These are phyloP conservation scores for Scheffersomyces insectosa DNA, from an alignment of 1,139 yeast species.

Conservation along the genomic window DNA sequence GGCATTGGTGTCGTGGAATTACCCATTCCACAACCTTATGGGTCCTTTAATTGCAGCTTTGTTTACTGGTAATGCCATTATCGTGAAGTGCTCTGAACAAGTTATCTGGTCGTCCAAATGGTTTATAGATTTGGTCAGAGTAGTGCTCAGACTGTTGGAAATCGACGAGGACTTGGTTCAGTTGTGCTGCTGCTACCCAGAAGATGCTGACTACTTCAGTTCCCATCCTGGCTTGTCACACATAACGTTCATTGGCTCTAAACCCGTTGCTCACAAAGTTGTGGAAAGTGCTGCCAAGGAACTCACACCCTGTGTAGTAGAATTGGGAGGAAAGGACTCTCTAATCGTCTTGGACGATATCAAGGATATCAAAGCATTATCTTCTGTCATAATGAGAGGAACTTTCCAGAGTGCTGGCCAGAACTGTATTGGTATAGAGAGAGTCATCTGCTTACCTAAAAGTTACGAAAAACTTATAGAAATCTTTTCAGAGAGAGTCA, in stretches of 20 bases:
- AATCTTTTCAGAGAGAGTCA: slow-evolving; percentile 58
- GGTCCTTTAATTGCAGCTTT: slow-evolving; percentile 90
- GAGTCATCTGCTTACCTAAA: slow-evolving; percentile 76
- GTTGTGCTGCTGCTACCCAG: slow-evolving; percentile 75
- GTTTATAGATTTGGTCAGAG: slow-evolving; percentile 67
- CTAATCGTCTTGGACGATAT: slow-evolving; percentile 79
- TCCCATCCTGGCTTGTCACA: slow-evolving; percentile 82
- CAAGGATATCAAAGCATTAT: slow-evolving; percentile 54
- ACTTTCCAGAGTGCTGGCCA: slow-evolving; percentile 97
- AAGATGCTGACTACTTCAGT: slow-evolving; percentile 82
- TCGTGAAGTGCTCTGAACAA: slow-evolving; percentile 91
- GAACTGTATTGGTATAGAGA: slow-evolving; percentile 94
- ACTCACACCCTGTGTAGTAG: slow-evolving; percentile 90
- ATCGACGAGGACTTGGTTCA: slow-evolving; percentile 83
- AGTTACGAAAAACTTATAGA: slow-evolving; percentile 64
- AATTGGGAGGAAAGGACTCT: slow-evolving; percentile 95
- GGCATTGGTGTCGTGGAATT: slow-evolving; percentile 94
- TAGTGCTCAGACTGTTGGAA: slow-evolving; percentile 71
- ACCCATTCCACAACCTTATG: slow-evolving; percentile 88
- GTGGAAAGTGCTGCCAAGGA: slow-evolving; percentile 77
- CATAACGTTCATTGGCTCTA: slow-evolving; percentile 93
- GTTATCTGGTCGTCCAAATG: slow-evolving; percentile 92
- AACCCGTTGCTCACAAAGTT: slow-evolving; percentile 88
- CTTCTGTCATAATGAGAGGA: slow-evolving; percentile 88
- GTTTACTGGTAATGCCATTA: slow-evolving; percentile 87